Conservation (phyloP, 306 rosid species). For the Nissolia schottii region DNA sequence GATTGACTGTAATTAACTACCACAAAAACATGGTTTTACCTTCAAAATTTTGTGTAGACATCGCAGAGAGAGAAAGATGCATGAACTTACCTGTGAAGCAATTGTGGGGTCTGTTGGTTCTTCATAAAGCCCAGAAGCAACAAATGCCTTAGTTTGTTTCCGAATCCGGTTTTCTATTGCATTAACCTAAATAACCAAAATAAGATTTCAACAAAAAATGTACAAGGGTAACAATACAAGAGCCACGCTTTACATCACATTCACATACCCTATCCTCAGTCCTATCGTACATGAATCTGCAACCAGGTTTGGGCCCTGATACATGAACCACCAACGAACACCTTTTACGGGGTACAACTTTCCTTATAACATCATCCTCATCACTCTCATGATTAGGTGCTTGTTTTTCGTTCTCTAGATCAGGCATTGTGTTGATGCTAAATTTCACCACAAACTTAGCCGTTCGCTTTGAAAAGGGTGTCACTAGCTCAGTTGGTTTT, state of each 20-base stretch:
- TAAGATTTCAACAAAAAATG: constrained; percentile 23
- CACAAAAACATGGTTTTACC: not conserved
- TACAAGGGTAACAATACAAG: constrained; percentile 2
- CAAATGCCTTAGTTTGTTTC: constrained; percentile 56
- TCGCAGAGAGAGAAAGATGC: not conserved
- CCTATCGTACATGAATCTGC: constrained; percentile 84
- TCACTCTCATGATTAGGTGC: constrained; percentile 38
- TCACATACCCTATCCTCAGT: constrained; percentile 72
- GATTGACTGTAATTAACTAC: not conserved
- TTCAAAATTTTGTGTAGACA: not conserved
- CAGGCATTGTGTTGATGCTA: constrained; percentile 44
- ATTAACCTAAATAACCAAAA: constrained; percentile 55
- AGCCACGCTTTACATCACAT: constrained; percentile 24
- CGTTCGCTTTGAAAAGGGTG: constrained; percentile 75
- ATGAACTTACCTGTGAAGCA: constrained; percentile 72
- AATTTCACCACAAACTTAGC: constrained; percentile 63
- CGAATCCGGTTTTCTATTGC: constrained; percentile 72
- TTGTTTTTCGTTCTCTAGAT: constrained; percentile 34
- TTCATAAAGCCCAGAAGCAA: constrained; percentile 63
- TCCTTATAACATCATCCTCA: constrained; percentile 61
- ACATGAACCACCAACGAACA: constrained; percentile 66
- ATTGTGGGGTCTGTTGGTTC: constrained; percentile 85
- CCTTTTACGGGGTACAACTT: constrained; percentile 53
- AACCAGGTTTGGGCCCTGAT: constrained; percentile 65
- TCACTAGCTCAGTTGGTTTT: constrained; percentile 48